Base-by-base conservation (phyloP, 441 rosid genomes). In the Caryocar brasiliense region DNA sequence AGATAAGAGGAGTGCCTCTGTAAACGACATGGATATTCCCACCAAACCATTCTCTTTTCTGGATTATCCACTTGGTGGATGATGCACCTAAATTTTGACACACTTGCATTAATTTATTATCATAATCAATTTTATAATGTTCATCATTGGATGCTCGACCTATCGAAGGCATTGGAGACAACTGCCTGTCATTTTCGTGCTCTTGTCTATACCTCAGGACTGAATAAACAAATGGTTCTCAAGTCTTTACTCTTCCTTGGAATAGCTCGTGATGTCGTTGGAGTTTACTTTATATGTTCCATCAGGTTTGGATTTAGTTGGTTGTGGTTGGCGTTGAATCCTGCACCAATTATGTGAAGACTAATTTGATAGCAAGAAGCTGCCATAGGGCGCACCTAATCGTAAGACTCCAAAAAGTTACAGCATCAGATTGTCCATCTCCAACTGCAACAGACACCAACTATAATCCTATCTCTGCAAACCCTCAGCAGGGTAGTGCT, bases 321-420 rank as follows among this genome's bases (percentile, higher is more conserved):
- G 32, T 25, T 51, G 33, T 52, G 38, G 66, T 55, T 43, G 59
- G 58, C 34, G 22, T 36, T 38, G 41, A 12, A 65, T 38, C 37
- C 51, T 28, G 18, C 39, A 20, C 7, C 13, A n/a, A 49, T 40
- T 20, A 32, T 36, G 25, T 7, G 17, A 25, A 30, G 46, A 34
- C 15, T 10, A 29, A 22, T 40, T 25, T 29, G n/a, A 44, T 40
- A 36, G 22, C 17, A 30, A 12, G 47, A 24, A 21, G 29, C 25
- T 23, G 48, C 48, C 40, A 33, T 17, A n/a, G n/a, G 10, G 65
- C 39, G 71, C 47, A 62, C 49, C 68, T 58, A 73, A 61, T 50
- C 46, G 32, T 20, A 25, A 33, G 26, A 10, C 15, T 26, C 55
- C 56, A 40, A 24, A 54, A 47, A 7, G n/a, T n/a, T n/a, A 54